A percentile compares a stretch with the other conserved stretches of the same genome.
Conservation (phyloP, 1,139 yeast genomes). For the Yamadazyma pseudoaaseri region DNA sequence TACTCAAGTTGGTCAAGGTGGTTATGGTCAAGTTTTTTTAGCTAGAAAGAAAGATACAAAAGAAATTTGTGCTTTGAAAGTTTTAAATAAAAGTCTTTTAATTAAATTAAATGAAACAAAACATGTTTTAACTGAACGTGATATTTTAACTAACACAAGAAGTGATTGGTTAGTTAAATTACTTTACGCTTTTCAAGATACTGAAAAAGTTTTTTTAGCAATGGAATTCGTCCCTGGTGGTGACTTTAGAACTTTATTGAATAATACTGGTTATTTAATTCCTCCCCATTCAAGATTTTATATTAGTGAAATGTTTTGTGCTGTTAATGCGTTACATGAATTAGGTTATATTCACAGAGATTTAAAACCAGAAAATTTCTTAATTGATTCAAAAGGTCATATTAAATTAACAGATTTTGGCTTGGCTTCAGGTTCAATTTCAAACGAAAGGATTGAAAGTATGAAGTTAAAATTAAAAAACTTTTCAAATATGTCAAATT, state of each 20-base stretch:
- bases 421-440: conserved; percentile 93
- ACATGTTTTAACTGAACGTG: conserved; percentile 94
- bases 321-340: conserved; percentile 90
- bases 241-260: conserved; percentile 90
- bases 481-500: conserved; percentile 53
- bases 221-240: conserved; percentile 99
- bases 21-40: conserved; percentile 94
- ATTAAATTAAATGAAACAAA: conserved; percentile 92
- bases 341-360: conserved; percentile 97
- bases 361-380: conserved; percentile 93
- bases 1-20: conserved; percentile 99
- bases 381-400: conserved; percentile 93
- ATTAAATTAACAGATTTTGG: conserved; percentile 97
- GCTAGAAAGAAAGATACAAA: conserved; percentile 93
- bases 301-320: conserved; percentile 92
- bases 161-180: conserved; percentile 95
- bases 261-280: conserved; percentile 87
- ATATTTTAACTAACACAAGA: conserved; percentile 89
- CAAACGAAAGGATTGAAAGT: conserved; percentile 89
- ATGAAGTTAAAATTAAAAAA: conserved; percentile 84
- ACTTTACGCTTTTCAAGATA: conserved; percentile 92
- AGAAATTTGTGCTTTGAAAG: conserved; percentile 94
- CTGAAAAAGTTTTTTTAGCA: conserved; percentile 86
- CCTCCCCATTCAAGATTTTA: conserved; percentile 97
- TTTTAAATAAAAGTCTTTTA: conserved; percentile 81